Percentiles rank a stretch among this genome's conserved stretches.
Conservation (phyloP, 805 yeast species). For the Starmerella etchellsii region DNA sequence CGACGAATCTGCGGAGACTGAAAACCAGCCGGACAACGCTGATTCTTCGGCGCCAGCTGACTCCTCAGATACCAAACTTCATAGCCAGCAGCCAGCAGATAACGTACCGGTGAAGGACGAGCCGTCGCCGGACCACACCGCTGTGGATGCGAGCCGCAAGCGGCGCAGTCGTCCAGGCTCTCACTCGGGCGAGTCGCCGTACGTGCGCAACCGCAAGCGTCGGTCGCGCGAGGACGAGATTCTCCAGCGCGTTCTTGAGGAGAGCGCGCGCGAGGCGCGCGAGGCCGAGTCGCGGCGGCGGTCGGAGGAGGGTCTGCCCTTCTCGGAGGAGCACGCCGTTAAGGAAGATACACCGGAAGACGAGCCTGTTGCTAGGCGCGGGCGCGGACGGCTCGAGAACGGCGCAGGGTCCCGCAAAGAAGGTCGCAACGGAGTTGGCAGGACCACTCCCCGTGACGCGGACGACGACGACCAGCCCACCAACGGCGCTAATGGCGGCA, state of each 20-base stretch:
- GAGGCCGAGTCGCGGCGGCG: slow-evolving; percentile 16
- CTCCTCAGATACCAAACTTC: background rate
- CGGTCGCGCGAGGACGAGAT: slow-evolving; percentile 30
- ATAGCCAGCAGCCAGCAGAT: background rate
- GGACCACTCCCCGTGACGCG: background rate
- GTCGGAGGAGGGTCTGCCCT: slow-evolving; percentile 20
- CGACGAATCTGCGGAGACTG: background rate
- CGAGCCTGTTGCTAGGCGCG: background rate
- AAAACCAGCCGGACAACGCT: background rate
- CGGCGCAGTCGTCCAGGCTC: background rate
- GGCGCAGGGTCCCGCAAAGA: background rate
- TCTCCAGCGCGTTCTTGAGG: slow-evolving; percentile 32
- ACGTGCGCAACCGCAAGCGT: slow-evolving; percentile 17
- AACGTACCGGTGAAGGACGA: too few species aligned
- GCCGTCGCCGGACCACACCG: background rate
- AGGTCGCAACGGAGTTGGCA: background rate
- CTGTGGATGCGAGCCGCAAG: background rate
- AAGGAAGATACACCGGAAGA: background rate
- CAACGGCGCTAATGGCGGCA: background rate
- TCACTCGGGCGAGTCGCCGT: background rate
- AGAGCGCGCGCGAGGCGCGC: slow-evolving; percentile 27
- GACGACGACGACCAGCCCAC: background rate
- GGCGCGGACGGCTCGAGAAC: too few species aligned
- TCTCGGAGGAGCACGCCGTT: slow-evolving; percentile 23
- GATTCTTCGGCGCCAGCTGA: background rate